phyloP scores from a whole-genome alignment of 2,329 filamentous ascomycete species.

The Emergomyces pasteurianus region DNA sequence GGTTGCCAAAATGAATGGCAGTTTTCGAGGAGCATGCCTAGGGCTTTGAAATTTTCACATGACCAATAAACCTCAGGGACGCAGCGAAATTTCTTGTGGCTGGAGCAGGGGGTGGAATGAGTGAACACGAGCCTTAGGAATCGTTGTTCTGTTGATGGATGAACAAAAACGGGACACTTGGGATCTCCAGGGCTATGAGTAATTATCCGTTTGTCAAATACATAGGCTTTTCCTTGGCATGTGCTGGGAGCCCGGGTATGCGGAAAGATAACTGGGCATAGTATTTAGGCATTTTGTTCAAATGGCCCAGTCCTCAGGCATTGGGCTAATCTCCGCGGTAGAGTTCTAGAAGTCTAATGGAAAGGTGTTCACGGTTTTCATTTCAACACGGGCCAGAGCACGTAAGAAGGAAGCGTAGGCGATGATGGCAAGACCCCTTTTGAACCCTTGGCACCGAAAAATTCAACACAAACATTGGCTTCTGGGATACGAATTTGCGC shows the following conservation, averaged over 20 bases:
- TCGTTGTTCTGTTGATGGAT: not conserved
- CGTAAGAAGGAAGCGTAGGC: not conserved
- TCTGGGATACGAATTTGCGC: not conserved
- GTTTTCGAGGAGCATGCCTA: not conserved
- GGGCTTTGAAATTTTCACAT: not conserved
- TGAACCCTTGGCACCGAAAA: not conserved
- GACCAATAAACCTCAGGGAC: not conserved
- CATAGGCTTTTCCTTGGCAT: not conserved
- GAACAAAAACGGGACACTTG: not conserved
- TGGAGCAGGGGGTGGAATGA: not conserved
- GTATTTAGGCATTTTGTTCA: not conserved
- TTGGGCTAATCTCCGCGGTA: not conserved
- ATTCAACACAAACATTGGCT: not conserved
- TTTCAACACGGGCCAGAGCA: not conserved
- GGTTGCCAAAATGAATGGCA: not conserved
- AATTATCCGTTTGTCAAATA: not conserved
- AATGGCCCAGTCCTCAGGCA: not conserved
- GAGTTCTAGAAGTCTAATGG: not conserved
- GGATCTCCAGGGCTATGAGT: not conserved
- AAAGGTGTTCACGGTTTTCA: not conserved
- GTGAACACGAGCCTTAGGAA: not conserved
- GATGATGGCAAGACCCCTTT: no score
- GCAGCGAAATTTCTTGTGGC: not conserved
- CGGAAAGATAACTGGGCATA: not conserved
- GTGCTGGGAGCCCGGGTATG: not conserved